phyloP scores from a whole-genome alignment of 2,329 filamentous ascomycete species.

The Pseudocercospora crystallina region DNA sequence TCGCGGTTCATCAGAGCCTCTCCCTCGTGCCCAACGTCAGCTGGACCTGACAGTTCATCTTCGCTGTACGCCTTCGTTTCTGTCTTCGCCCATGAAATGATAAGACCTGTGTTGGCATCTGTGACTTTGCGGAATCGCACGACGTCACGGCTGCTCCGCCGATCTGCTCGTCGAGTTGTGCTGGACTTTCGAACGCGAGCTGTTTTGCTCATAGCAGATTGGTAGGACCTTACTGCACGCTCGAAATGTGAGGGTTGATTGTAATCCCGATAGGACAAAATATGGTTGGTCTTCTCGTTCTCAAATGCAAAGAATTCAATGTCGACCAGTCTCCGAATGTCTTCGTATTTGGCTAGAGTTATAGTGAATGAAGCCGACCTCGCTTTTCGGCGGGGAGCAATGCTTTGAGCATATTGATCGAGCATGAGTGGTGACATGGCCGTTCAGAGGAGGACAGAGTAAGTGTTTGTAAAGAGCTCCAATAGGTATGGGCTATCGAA shows the following conservation, averaged over 20 bases:
- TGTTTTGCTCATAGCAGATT: slow-evolving; percentile 16
- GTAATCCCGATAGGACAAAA: slow-evolving; percentile 34
- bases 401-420: slow-evolving; percentile 14
- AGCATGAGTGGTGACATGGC: slow-evolving; percentile 24
- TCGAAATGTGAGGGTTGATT: slow-evolving; percentile 30
- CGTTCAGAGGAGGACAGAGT: slow-evolving; percentile 1
- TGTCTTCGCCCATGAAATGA: slow-evolving; percentile 35
- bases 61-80: slow-evolving; percentile 31
- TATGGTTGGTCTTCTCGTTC: slow-evolving; percentile 34
- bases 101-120: slow-evolving; percentile 27
- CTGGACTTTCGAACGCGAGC: slow-evolving; percentile 13
- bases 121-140: slow-evolving; percentile 32
- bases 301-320: slow-evolving; percentile 45
- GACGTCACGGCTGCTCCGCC: slow-evolving; percentile 13
- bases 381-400: slow-evolving; percentile 14
- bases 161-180: slow-evolving; percentile 4
- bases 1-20: slow-evolving; percentile 36
- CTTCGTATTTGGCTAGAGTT: slow-evolving; percentile 24
- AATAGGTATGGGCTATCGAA: slow-evolving; percentile 13
- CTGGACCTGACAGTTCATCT: slow-evolving; percentile 29
- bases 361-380: slow-evolving; percentile 24
- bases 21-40: slow-evolving; percentile 31
- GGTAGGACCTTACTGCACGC: slow-evolving; percentile 27
- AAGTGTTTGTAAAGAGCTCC: neutral
- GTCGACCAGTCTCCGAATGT: slow-evolving; percentile 36